Evolutionary conservation across 495 filamentous ascomycete genomes (phyloP).

Genomic region (Aspergillus homomorphus): DNA sequence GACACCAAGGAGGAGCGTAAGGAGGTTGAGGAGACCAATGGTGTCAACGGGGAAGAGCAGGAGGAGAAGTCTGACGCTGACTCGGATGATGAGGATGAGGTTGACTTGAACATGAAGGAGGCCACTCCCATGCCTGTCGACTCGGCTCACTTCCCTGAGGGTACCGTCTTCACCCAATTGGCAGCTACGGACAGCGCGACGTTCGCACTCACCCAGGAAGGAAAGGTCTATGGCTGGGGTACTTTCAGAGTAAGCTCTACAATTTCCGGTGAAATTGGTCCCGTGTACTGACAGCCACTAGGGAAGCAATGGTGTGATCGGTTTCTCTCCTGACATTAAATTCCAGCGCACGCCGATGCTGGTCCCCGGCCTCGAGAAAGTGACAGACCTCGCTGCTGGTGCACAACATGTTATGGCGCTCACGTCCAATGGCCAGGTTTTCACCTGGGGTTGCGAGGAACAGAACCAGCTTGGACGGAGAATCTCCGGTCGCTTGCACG

Average conservation of each 20-base stretch:
- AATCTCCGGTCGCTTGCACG: constrained; percentile 56
- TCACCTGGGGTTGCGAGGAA: constrained; percentile 69
- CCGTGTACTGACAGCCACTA: constrained; percentile 18
- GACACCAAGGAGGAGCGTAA: constrained; percentile 54
- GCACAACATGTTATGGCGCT: constrained; percentile 71
- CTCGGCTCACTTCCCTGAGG: constrained; percentile 43
- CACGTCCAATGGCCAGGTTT: constrained; percentile 59
- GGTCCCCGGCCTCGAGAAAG: constrained; percentile 56
- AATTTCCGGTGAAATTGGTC: background rate
- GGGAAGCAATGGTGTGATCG: constrained; percentile 67
- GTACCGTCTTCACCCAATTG: constrained; percentile 55
- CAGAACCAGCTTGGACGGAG: constrained; percentile 70
- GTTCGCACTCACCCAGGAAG: constrained; percentile 61
- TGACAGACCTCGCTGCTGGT: constrained; percentile 59
- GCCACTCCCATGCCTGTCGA: constrained; percentile 52
- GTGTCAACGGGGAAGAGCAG: constrained; percentile 23
- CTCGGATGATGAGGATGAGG: constrained; percentile 43
- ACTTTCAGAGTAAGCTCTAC: constrained; percentile 57
- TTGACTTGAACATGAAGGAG: constrained; percentile 59
- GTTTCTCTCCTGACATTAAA: constrained; percentile 50
- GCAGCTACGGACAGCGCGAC: constrained; percentile 61
- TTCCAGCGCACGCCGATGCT: constrained; percentile 45
- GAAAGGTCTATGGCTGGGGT: constrained; percentile 69
- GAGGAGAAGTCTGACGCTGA: constrained; percentile 32
- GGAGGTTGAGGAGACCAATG: constrained; percentile 35